A percentile compares a stretch with the other conserved stretches of the same genome.
phyloP scores from a whole-genome alignment of 2,329 filamentous ascomycete genomes.

The Phaeophleospora eucalypticola region DNA sequence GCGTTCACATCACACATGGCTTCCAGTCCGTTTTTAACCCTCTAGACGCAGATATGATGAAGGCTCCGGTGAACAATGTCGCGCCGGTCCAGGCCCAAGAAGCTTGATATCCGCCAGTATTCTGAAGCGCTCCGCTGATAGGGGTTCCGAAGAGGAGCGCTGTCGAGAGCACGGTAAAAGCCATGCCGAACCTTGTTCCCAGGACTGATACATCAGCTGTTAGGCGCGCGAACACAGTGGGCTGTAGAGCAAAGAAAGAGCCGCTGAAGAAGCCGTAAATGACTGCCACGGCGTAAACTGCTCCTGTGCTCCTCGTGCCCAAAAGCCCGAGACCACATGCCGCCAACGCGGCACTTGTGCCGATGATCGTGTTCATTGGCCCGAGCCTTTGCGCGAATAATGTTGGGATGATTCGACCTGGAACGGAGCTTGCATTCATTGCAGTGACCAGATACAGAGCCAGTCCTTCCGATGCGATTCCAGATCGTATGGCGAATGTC shows the following conservation, averaged over 20 bases:
- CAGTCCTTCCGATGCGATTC: slow-evolving; percentile 44
- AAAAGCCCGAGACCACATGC: slow-evolving; percentile 6
- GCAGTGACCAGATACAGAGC: slow-evolving; percentile 63
- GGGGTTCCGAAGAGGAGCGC: slow-evolving; percentile 9
- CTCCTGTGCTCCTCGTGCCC: background rate
- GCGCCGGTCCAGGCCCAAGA: background rate
- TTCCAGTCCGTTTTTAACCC: background rate
- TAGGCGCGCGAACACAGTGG: slow-evolving; percentile 16
- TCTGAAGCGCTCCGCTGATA: slow-evolving; percentile 5
- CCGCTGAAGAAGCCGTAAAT: slow-evolving; percentile 20
- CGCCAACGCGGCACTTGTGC: slow-evolving; percentile 42
- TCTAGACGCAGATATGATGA: background rate
- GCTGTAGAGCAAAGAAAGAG: slow-evolving; percentile 19
- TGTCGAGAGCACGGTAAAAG: slow-evolving; percentile 7
- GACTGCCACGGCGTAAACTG: slow-evolving; percentile 4
- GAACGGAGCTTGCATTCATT: slow-evolving; percentile 57
- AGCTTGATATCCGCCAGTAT: background rate
- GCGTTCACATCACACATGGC: background rate
- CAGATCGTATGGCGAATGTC: slow-evolving; percentile 49
- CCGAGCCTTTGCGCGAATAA: slow-evolving; percentile 55
- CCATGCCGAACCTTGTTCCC: slow-evolving; percentile 11
- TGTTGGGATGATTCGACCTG: slow-evolving; percentile 55
- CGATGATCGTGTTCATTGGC: slow-evolving; percentile 49
- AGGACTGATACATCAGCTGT: slow-evolving; percentile 11
- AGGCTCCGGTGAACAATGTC: background rate